Percentiles rank a stretch among this genome's conserved stretches.
phyloP scores from a whole-genome alignment of 2,329 filamentous ascomycete genomes.

The Aaosphaeria pasadenensis region DNA sequence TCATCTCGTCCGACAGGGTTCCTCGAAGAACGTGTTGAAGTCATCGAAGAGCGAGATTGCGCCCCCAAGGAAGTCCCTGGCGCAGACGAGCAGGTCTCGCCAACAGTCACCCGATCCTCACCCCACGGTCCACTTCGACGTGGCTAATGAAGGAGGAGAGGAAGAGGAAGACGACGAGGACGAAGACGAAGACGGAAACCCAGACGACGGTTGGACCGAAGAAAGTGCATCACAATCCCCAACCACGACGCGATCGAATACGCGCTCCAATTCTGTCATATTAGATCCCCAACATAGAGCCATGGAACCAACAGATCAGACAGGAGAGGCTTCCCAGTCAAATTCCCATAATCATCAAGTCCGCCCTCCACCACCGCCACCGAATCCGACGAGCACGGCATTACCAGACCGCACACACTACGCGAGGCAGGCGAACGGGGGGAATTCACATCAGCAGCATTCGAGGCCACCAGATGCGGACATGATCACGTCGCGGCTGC shows the following conservation, averaged over 20 bases:
- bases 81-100: conserved; percentile 27
- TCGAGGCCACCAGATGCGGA: conserved; percentile 54
- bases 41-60: conserved; percentile 31
- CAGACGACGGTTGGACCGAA: conserved; percentile 41
- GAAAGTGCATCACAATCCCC: conserved; percentile 42
- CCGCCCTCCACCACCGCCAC: conserved; percentile 3
- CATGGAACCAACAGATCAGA: conserved; percentile 15
- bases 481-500: conserved; percentile 64
- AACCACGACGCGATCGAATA: conserved; percentile 40
- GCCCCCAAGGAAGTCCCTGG: conserved; percentile 25
- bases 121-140: conserved; percentile 41
- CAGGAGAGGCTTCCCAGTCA: conserved; percentile 6
- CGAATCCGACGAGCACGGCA: conserved; percentile 10
- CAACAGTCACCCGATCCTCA: conserved; percentile 34
- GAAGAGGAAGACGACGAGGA: conserved; percentile 40
- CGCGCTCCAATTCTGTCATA: conserved; percentile 39
- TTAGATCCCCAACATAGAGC: conserved; percentile 28
- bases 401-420: conserved; percentile 25
- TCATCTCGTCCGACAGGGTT: conserved; percentile 41
- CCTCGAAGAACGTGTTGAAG: conserved; percentile 39
- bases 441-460: conserved; percentile 30
- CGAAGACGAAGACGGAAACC: conserved; percentile 30
- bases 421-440: conserved; percentile 24
- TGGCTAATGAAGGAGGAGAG: conserved; percentile 29
- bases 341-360: conserved; percentile 13